Percentiles rank a stretch among this genome's conserved stretches.
Conservation (phyloP, 805 yeast species). For the Candida hungchunana region DNA sequence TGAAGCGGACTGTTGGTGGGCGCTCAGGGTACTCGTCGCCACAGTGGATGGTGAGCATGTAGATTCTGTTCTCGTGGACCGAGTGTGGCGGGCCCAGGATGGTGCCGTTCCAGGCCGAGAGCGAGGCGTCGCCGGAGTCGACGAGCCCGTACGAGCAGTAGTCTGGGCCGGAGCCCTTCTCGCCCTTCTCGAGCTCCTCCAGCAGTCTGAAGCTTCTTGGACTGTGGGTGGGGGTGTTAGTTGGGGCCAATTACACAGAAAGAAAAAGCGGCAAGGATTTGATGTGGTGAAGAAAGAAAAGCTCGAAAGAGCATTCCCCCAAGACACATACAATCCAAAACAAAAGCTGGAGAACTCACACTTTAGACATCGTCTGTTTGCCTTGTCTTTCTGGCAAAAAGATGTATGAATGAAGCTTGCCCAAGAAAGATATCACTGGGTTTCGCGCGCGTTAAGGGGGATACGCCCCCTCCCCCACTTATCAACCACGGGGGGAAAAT, state of each 20-base stretch:
- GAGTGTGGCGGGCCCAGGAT: conserved; percentile 95
- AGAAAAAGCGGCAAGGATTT: no score
- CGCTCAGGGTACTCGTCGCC: conserved; percentile 81
- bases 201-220: conserved; percentile 93
- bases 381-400: no score
- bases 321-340: neutral
- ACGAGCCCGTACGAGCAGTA: conserved; percentile 93
- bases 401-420: no score
- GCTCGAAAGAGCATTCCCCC: no score
- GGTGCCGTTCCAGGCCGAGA: conserved; percentile 98
- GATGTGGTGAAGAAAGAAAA: no score
- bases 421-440: no score
- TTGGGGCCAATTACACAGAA: no score
- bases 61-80: conserved; percentile 88
- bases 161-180: conserved; percentile 95
- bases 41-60: conserved; percentile 75
- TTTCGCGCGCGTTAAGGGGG: no score
- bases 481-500: no score
- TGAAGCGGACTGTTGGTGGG: conserved; percentile 81
- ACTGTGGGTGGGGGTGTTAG: conserved; percentile 29
- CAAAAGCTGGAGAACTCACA: neutral
- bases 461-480: no score
- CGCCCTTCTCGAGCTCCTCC: conserved; percentile 97
- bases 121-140: conserved; percentile 84
- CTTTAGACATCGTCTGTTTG: conserved; percentile 1